Evolutionary conservation across 2,329 filamentous ascomycete genomes (phyloP), one percentile per base, ranked within the genome.

Genomic region (Apiospora malaysiana): DNA sequence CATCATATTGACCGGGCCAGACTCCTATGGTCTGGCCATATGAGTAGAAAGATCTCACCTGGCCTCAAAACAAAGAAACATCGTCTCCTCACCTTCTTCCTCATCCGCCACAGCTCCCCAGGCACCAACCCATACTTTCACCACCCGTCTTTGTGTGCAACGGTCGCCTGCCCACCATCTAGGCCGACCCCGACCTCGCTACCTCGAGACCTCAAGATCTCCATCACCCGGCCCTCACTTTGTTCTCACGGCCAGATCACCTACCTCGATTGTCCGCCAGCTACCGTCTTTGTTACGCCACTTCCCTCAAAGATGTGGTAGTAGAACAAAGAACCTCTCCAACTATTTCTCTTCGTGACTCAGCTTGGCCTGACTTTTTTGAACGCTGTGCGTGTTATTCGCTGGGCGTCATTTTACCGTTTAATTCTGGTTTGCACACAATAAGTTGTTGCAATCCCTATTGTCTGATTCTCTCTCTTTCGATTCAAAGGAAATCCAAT

Each of bases 331-430:
- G 65, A 18, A 43, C 21, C 14, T 45, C 40, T 46, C 43, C 43
- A 27, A 18, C 68, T 77, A 74, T 73, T 77, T 75, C 75, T 75
- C 70, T 76, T 72, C 47, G 37, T 71, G 47, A 70, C 59, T 71
- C 71, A 73, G 72, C 66, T 42, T 68, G 69, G 66, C 16, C 70
- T 73, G 72, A 68, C 67, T 47, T 32, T 47, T 32, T 37, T 40
- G 56, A 63, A 40, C 56, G 56, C 56, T 63, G 56, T 63, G 56
- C 56, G 56, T 63, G 56, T 63, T 71, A 25, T 66, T 66, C 73
- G 72, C 72, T 71, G 66, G 70, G 72, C 73, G 72, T 73, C 69
- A 70, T 71, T 71, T 47, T 37, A 18, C 46, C 42, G 14, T 45
- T 23, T 47, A 70, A 71, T 75, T 74, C 71, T 69, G 71, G 46